A percentile compares a stretch with the other conserved stretches of the same genome.
Conservation (phyloP, 2,329 filamentous ascomycete genomes). For the Mollisia scopiformis region DNA sequence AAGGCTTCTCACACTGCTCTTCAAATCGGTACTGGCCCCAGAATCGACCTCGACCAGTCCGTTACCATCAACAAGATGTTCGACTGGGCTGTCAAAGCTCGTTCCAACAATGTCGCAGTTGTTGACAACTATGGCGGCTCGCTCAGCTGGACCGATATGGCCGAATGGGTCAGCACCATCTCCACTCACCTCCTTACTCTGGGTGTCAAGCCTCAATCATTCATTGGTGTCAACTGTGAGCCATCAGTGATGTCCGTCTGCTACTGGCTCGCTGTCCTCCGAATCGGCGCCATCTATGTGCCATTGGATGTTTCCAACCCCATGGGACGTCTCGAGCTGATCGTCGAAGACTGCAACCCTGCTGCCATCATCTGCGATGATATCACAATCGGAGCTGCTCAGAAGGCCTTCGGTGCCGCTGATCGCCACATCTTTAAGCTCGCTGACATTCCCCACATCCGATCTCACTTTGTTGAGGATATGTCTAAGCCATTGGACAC, state of each 20-base stretch:
- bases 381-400: not conserved
- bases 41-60: conserved; percentile 12
- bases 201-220: not conserved
- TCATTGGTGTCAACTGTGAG: conserved; percentile 10
- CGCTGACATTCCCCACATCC: conserved; percentile 5
- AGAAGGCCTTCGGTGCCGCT: not conserved
- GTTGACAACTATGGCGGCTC: conserved; percentile 13
- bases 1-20: conserved; percentile 12
- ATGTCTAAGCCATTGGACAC: not conserved
- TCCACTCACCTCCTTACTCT: not conserved
- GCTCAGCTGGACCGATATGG: conserved; percentile 2
- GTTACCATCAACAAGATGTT: conserved; percentile 18
- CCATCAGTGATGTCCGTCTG: conserved; percentile 30
- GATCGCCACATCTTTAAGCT: not conserved
- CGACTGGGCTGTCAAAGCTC: conserved; percentile 16
- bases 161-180: not conserved
- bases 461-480: not conserved
- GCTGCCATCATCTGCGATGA: conserved; percentile 25
- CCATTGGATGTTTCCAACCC: conserved; percentile 38
- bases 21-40: conserved; percentile 10
- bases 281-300: conserved; percentile 38
- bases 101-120: conserved; percentile 9
- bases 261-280: conserved; percentile 38
- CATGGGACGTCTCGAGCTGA: conserved; percentile 28
- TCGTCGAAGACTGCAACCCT: conserved; percentile 36